Evolutionary conservation across 306 rosid species (phyloP).

Genomic region (Sphenostylis stenocarpa): DNA sequence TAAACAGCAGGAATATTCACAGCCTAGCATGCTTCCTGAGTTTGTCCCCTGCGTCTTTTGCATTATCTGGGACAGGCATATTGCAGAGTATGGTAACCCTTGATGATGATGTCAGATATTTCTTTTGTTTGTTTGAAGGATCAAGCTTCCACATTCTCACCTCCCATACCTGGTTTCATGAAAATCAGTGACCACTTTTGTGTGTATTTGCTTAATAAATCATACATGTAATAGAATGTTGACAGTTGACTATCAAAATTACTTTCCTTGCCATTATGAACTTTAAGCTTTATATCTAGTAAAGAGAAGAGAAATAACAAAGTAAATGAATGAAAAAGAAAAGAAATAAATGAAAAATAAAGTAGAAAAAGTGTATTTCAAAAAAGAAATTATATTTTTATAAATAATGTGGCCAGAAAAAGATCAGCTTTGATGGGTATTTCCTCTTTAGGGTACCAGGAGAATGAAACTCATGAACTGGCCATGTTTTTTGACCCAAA

Average conservation of each 20-base stretch:
- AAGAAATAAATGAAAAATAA: too few relatives aligned
- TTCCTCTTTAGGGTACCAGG: too few relatives aligned
- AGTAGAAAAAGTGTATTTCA: too few relatives aligned
- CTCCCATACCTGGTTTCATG: slow-evolving; percentile 58
- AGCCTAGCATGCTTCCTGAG: slow-evolving; percentile 50
- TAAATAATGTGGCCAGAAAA: too few relatives aligned
- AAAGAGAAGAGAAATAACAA: too few relatives aligned
- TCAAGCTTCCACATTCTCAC: slow-evolving; percentile 55
- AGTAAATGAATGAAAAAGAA: too few relatives aligned
- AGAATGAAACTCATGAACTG: too few relatives aligned
- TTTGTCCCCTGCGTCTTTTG: slow-evolving; percentile 35
- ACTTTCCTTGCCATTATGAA: too few relatives aligned
- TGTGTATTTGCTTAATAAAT: not conserved
- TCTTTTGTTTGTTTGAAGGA: slow-evolving; percentile 44
- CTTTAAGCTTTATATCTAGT: too few relatives aligned
- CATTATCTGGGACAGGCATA: slow-evolving; percentile 61
- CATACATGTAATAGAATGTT: not conserved
- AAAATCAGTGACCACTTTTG: not conserved
- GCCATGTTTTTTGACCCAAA: too few relatives aligned
- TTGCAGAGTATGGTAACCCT: slow-evolving; percentile 61
- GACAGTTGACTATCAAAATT: not conserved
- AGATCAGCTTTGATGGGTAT: too few relatives aligned
- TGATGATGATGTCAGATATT: slow-evolving; percentile 50
- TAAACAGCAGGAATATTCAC: not conserved
- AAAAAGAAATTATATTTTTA: too few relatives aligned